phyloP scores from a whole-genome alignment of 169 alveolate genomes.

The Plasmodium gonderi region DNA sequence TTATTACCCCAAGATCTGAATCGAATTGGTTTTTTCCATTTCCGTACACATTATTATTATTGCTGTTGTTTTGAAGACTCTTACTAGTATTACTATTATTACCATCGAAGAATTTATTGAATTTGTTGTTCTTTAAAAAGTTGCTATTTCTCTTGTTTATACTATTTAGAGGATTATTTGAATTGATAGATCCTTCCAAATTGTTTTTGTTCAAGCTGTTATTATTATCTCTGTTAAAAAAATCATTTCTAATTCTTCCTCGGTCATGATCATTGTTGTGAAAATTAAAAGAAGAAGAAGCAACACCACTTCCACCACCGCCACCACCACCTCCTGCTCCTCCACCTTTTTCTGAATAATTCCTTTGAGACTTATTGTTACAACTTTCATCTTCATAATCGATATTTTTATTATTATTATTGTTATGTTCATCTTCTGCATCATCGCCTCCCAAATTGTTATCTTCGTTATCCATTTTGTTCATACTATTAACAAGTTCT shows the following conservation, averaged over 20 bases:
- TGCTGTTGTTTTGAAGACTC: too few relatives aligned
- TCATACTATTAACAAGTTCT: background rate
- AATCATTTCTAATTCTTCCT: constrained; percentile 19
- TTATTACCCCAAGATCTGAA: background rate
- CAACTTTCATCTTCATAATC: background rate
- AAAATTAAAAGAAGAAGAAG: background rate
- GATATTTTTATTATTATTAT: background rate
- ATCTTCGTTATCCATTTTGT: background rate
- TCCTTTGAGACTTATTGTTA: background rate
- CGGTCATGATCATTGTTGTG: background rate
- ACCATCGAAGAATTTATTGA: background rate
- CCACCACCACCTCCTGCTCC: background rate
- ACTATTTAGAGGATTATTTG: background rate
- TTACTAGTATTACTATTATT: background rate
- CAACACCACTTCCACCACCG: background rate
- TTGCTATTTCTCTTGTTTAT: constrained; percentile 7
- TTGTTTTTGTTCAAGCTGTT: background rate
- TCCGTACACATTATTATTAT: background rate
- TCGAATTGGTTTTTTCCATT: background rate
- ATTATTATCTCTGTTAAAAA: constrained; percentile 4
- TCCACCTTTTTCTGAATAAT: background rate
- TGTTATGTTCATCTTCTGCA: background rate
- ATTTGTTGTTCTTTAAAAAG: background rate
- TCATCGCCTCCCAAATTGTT: background rate
- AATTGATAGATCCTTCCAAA: background rate